Percentiles rank a stretch among this genome's conserved stretches.
Evolutionary conservation across 306 rosid genomes (phyloP).

Genomic region (Lathyrus oleraceus): DNA sequence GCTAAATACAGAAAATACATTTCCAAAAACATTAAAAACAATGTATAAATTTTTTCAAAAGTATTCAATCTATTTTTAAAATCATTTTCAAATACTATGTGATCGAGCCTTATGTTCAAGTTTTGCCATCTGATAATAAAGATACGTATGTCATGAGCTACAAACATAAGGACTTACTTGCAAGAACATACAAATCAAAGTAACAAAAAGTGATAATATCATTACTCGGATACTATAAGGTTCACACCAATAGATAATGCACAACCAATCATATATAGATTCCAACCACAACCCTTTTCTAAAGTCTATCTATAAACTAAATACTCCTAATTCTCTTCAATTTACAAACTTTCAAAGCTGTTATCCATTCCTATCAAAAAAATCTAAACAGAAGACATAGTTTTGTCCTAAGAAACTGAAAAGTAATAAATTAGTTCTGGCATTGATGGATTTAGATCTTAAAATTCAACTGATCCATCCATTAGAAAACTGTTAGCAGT

Average conservation of each 20-base stretch:
- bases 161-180: neutral
- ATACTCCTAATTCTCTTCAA: conserved; percentile 46
- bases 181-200: neutral
- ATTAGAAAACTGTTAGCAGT: conserved; percentile 66
- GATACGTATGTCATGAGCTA: neutral
- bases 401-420: conserved; percentile 43
- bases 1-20: no score
- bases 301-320: conserved; percentile 39
- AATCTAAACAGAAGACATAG: conserved; percentile 40
- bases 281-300: conserved; percentile 23
- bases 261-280: conserved; percentile 37
- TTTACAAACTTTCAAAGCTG: conserved; percentile 58
- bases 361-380: conserved; percentile 40
- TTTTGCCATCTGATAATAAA: no score
- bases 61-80: no score
- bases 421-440: conserved; percentile 53
- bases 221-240: neutral
- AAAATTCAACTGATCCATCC: conserved; percentile 48
- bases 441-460: conserved; percentile 45
- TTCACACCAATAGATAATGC: conserved; percentile 37
- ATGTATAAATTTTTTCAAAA: no score
- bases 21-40: no score
- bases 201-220: neutral
- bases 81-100: no score
- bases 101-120: no score